phyloP scores from a whole-genome alignment of 305 asterid genomes.

The Salvia sclarea region DNA sequence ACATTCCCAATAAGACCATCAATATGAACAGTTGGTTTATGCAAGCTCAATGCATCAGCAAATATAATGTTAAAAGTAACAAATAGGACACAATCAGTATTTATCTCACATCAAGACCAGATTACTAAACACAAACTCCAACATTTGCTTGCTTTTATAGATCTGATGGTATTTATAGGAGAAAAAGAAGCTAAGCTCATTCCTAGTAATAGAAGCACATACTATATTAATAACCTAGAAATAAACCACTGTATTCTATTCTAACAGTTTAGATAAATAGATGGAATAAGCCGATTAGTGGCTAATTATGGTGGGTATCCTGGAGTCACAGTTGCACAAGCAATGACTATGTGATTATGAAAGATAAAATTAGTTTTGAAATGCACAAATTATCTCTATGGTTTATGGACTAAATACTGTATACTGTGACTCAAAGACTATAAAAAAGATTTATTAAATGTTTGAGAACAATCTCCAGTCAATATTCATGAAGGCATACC shows the following conservation, averaged over 20 bases:
- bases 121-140: neutral
- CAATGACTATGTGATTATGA: constrained; percentile 14
- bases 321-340: constrained; percentile 25
- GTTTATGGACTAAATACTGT: constrained; percentile 9
- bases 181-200: constrained; percentile 6
- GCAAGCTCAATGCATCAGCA: constrained; percentile 20
- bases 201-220: constrained; percentile 18
- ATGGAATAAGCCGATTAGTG: neutral
- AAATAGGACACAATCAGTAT: neutral
- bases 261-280: constrained; percentile 20
- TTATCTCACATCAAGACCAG: constrained; percentile 23
- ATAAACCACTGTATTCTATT: constrained; percentile 20
- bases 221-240: neutral
- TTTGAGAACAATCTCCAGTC: neutral
- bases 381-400: neutral
- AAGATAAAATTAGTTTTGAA: constrained; percentile 22
- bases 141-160: neutral
- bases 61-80: constrained; percentile 21
- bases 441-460: neutral
- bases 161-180: neutral
- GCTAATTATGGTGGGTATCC: neutral
- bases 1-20: constrained; percentile 31
- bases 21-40: constrained; percentile 24
- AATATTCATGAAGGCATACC: constrained; percentile 15
- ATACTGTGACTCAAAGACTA: constrained; percentile 1